Evolutionary conservation across 352 stramenopile genomes (phyloP).

Genomic region (Pseudoperonospora humuli): DNA sequence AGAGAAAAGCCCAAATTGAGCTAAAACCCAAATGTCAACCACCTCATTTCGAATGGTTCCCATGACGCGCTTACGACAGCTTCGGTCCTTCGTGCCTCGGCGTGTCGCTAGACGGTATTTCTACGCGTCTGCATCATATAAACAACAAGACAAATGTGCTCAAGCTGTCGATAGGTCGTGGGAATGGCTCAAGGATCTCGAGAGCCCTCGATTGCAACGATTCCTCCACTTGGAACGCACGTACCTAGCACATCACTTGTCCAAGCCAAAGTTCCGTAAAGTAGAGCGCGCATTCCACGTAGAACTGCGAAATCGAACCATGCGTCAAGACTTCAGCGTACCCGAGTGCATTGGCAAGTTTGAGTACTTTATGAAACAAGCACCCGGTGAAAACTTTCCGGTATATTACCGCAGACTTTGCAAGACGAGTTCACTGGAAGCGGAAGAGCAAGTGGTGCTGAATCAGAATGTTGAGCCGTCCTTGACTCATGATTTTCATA

Average conservation of each 20-base stretch:
- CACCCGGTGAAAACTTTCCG: conserved; percentile 57
- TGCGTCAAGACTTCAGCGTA: conserved; percentile 60
- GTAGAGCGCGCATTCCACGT: conserved; percentile 57
- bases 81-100: neutral
- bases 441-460: conserved; percentile 49
- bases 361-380: conserved; percentile 69
- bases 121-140: neutral
- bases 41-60: neutral
- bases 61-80: conserved; percentile 6
- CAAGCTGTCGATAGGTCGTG: conserved; percentile 14
- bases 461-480: conserved; percentile 63
- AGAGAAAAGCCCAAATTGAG: conserved; percentile 3
- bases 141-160: conserved; percentile 14
- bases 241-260: conserved; percentile 44
- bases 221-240: conserved; percentile 54
- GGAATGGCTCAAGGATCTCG: conserved; percentile 48
- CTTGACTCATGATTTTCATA: conserved; percentile 56
- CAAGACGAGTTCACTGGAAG: conserved; percentile 6
- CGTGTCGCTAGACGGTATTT: neutral
- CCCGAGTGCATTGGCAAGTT: conserved; percentile 66
- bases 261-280: conserved; percentile 45
- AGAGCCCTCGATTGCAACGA: conserved; percentile 37
- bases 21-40: conserved; percentile 3
- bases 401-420: conserved; percentile 65
- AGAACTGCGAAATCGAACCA: conserved; percentile 54